Evolutionary conservation across 495 filamentous ascomycete species (phyloP).

Genomic region (Evernia prunastri): DNA sequence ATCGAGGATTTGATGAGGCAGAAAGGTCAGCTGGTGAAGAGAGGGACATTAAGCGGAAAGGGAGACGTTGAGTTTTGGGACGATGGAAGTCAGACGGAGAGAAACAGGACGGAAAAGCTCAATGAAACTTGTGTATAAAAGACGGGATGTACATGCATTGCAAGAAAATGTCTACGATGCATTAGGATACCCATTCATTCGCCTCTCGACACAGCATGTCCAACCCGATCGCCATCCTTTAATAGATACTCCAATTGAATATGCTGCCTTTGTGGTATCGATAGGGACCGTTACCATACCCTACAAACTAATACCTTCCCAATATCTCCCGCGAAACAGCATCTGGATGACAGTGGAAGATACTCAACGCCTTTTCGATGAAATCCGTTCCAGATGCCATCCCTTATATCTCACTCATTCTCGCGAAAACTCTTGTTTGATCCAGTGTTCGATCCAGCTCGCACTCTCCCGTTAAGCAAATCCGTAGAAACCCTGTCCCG

Average conservation of each 20-base stretch:
- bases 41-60: constrained; percentile 38
- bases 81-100: constrained; percentile 25
- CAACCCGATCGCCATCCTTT: not conserved
- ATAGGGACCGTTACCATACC: not conserved
- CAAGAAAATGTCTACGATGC: not conserved
- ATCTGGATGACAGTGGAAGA: not conserved
- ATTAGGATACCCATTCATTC: not conserved
- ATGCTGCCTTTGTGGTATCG: not conserved
- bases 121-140: not conserved
- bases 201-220: not conserved
- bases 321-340: not conserved
- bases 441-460: constrained; percentile 5
- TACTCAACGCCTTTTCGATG: not conserved
- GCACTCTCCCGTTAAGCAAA: not conserved
- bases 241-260: not conserved
- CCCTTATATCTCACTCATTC: constrained; percentile 5
- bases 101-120: not conserved
- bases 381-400: not conserved
- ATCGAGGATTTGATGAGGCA: constrained; percentile 66
- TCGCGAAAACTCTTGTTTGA: constrained; percentile 11
- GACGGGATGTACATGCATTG: not conserved
- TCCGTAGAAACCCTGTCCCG: constrained; percentile 6
- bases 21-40: constrained; percentile 58
- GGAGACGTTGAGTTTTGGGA: constrained; percentile 49
- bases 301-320: not conserved